These are phyloP conservation scores for Pseudoscleropodium purum DNA, from an alignment of 225 moss, liverwort and hornwort species.

Conservation along the genomic window DNA sequence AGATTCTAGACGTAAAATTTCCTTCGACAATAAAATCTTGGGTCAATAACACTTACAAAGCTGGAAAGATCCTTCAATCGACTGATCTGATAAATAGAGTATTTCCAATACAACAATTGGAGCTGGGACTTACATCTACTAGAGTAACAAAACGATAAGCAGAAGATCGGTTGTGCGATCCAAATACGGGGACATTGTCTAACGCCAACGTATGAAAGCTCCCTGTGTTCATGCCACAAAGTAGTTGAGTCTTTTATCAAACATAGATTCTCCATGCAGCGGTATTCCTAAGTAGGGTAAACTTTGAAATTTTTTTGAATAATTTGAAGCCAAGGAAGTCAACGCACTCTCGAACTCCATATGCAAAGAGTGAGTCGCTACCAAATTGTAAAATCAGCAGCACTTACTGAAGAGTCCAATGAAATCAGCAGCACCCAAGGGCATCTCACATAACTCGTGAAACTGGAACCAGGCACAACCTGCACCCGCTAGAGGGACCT, in stretches of 20 bases:
- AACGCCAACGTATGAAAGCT: slow-evolving; percentile 78
- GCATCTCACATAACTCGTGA: slow-evolving; percentile 94
- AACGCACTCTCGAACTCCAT: neutral
- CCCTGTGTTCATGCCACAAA: slow-evolving; percentile 23
- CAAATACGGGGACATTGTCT: slow-evolving; percentile 71
- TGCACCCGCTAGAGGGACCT: slow-evolving; percentile 70
- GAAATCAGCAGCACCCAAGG: slow-evolving; percentile 81
- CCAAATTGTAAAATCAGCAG: neutral
- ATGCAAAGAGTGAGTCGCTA: neutral
- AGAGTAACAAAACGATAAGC: slow-evolving; percentile 87
- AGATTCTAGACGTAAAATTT: neutral
- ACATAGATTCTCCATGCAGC: neutral
- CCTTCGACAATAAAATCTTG: neutral
- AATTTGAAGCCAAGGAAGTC: neutral
- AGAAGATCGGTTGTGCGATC: slow-evolving; percentile 73
- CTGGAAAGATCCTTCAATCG: neutral
- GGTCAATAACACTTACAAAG: neutral
- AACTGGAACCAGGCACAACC: slow-evolving; percentile 81
- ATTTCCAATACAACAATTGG: neutral
- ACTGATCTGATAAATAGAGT: neutral
- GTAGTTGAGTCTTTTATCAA: neutral
- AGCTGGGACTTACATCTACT: slow-evolving; percentile 55
- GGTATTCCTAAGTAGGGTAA: neutral
- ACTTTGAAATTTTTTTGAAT: no score
- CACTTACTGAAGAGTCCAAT: slow-evolving; percentile 72